phyloP scores from a whole-genome alignment of 345 rosid genomes.

The Eucalyptus tenuipes region DNA sequence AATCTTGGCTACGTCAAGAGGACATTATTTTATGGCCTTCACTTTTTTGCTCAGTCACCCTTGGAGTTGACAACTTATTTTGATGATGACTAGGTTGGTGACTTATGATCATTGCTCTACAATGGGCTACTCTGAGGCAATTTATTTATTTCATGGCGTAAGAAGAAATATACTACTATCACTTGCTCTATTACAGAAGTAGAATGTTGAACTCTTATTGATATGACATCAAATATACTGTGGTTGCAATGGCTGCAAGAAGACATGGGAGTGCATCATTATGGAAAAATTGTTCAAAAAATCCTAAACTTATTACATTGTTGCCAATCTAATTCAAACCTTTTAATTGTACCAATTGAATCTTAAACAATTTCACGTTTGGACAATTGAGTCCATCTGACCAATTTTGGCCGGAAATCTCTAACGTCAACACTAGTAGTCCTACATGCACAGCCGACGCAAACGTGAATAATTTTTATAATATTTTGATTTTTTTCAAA shows the following conservation, averaged over 20 bases:
- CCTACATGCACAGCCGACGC: neutral
- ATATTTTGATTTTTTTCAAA: fast-evolving
- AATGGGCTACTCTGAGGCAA: neutral
- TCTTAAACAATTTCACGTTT: too few relatives aligned
- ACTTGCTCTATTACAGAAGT: neutral
- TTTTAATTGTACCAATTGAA: too few relatives aligned
- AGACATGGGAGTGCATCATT: neutral
- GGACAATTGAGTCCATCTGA: fast-evolving
- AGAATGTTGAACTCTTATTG: neutral
- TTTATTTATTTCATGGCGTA: neutral
- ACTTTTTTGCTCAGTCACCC: neutral
- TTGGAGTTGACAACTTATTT: neutral
- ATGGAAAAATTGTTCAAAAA: too few relatives aligned
- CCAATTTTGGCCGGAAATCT: fast-evolving
- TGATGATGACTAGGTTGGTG: neutral
- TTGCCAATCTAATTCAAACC: neutral
- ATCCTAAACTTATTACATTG: too few relatives aligned
- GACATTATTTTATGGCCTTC: neutral
- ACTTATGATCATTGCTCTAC: neutral
- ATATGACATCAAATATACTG: neutral
- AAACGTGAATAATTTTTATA: too few relatives aligned
- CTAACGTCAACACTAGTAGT: fast-evolving
- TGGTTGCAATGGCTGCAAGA: neutral
- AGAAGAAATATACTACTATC: neutral
- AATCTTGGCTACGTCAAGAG: neutral